Conservation (phyloP, 2,329 filamentous ascomycete genomes). For the Rhynchosporium agropyri region DNA sequence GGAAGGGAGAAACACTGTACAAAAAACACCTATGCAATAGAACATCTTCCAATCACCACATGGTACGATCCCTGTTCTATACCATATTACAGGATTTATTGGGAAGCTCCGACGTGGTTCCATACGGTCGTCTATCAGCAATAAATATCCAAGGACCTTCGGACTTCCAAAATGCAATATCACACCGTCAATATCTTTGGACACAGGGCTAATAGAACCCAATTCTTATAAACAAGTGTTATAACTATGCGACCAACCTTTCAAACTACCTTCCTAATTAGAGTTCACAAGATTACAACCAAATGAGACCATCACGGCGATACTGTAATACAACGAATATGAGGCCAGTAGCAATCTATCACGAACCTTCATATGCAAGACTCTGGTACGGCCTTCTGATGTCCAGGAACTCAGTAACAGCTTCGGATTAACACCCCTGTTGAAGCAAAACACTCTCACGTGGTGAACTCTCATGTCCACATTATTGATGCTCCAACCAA, state of each 20-base stretch:
- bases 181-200: too few species aligned
- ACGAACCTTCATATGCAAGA: neutral
- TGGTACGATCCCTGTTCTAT: neutral
- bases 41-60: slow-evolving; percentile 20
- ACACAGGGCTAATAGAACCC: too few species aligned
- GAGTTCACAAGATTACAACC: too few species aligned
- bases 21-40: slow-evolving; percentile 33
- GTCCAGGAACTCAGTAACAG: neutral
- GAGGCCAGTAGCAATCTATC: neutral
- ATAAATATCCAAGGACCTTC: too few species aligned
- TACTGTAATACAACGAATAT: too few species aligned
- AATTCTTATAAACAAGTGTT: too few species aligned
- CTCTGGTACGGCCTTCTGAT: slow-evolving; percentile 6
- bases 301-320: too few species aligned
- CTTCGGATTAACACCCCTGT: slow-evolving; percentile 9
- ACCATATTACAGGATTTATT: neutral
- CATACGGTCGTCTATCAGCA: neutral
- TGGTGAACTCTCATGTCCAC: slow-evolving; percentile 7
- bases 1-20: slow-evolving; percentile 29
- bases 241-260: too few species aligned
- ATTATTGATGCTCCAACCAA: neutral
- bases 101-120: neutral
- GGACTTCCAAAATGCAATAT: too few species aligned
- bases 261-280: too few species aligned
- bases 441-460: neutral